Evolutionary conservation across 1,284 basidiomycete genomes (phyloP).

Genomic region (Leccinum insolens): DNA sequence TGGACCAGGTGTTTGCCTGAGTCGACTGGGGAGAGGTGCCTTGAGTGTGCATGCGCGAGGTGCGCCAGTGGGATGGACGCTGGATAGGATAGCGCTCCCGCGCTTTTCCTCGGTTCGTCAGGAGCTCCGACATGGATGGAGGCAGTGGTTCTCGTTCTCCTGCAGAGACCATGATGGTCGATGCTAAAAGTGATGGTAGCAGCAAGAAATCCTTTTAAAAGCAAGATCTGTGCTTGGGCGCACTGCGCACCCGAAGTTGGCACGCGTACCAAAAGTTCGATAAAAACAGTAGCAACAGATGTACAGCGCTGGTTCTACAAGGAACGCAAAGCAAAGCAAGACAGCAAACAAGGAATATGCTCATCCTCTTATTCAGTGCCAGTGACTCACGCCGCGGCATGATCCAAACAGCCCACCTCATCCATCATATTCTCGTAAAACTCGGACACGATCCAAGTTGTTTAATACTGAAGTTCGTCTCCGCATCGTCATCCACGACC

Average conservation of each 20-base stretch:
- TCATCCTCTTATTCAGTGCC: not conserved
- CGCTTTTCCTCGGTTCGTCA: slow-evolving; percentile 1
- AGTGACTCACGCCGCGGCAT: not conserved
- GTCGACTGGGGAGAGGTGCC: not conserved
- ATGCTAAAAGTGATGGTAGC: not conserved
- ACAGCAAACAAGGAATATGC: not conserved
- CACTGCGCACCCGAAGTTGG: too few species aligned
- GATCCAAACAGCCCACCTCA: not conserved
- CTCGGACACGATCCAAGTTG: not conserved
- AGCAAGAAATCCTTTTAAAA: too few species aligned
- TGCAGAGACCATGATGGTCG: not conserved
- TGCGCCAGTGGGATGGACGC: slow-evolving; percentile 16
- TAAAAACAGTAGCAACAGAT: not conserved
- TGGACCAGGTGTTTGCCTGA: not conserved
- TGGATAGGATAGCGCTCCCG: slow-evolving; percentile 11
- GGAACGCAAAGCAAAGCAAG: not conserved
- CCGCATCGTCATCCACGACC: not conserved
- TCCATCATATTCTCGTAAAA: not conserved
- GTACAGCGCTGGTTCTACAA: too few species aligned
- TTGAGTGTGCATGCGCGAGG: not conserved
- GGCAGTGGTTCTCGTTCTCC: slow-evolving; percentile 15
- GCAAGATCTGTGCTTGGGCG: too few species aligned
- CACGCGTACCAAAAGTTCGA: too few species aligned
- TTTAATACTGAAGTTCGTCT: not conserved
- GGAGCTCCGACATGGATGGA: slow-evolving; percentile 14